Evolutionary conservation across 139 green algal species (phyloP), one percentile per base, ranked within the genome.

Genomic region (Tetratostichococcus sp.): DNA sequence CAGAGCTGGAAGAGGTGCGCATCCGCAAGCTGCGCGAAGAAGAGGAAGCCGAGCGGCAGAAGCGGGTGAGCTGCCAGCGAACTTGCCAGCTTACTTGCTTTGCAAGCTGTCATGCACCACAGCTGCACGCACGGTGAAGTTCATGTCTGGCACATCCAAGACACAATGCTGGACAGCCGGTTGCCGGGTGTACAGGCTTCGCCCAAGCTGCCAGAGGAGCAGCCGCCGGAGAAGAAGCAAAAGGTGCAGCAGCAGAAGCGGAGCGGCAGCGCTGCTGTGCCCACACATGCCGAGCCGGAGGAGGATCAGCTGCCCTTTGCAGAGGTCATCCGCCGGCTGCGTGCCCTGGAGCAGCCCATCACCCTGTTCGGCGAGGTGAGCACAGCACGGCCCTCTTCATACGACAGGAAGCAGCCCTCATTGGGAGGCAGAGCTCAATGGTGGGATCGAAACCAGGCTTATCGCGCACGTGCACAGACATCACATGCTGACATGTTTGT

Each of bases 291-390:
- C 22, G 19, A 75, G 6, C 65, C 39, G 39, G 30, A 31, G 28
- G 66, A 77, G 43, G 71, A 78, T 33, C 62, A 71, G 19, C 80
- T 97, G 28, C 76, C 80, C 0, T 67, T 39, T 2, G 83, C 85
- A 65, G 92, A 98, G 74, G 91, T 97, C 35, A 88, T 97, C 32
- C 79, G 93, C 2, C 80, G 93, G 16, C 88, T 99, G 57, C 73
- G 95, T 0, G 75, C 86, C 6, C 82, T 98, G 2, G 80, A 87
- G 0, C 86, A 99, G 77, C 95, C 95, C 1, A 88, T 85, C 6
- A 98, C 90, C 0, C 81, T 99, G 17, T 99, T 99, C 82, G 95
- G 90, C 26, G 95, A 99, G 86, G 89, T 76, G 39, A 16, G 50
- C 30, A 11, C 35, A 30, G 28, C 11, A 8, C 39, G 8, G 39